Conservation (phyloP, 176 grass and related monocot species). For the Chrysopogon serrulatus region DNA sequence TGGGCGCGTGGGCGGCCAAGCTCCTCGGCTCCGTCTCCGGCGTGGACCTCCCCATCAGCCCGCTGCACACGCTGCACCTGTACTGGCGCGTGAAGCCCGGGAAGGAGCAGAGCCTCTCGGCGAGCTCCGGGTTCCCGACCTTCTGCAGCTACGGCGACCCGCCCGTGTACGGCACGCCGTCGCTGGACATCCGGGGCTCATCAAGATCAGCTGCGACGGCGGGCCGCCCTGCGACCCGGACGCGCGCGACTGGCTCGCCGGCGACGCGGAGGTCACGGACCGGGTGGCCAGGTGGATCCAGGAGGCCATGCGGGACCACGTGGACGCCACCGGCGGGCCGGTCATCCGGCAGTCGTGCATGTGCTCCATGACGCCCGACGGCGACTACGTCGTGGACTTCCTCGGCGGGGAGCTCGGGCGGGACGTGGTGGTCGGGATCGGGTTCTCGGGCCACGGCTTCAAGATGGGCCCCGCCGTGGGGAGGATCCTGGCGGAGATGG, state of each 20-base stretch:
- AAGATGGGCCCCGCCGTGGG: conserved; percentile 76
- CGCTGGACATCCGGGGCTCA: conserved; percentile 71
- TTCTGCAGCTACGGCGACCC: conserved; percentile 74
- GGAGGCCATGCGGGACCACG: conserved; percentile 32
- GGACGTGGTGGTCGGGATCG: conserved; percentile 71
- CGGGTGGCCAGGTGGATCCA: conserved; percentile 65
- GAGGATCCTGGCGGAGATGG: conserved; percentile 71
- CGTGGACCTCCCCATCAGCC: conserved; percentile 51
- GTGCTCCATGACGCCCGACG: conserved; percentile 90
- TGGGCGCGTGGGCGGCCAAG: conserved; percentile 48
- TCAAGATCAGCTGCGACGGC: conserved; percentile 79
- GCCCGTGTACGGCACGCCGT: conserved; percentile 85
- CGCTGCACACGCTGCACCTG: conserved; percentile 59
- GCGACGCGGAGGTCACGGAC: neutral
- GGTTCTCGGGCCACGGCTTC: conserved; percentile 91
- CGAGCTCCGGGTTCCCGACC: conserved; percentile 62
- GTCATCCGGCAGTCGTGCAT: conserved; percentile 73
- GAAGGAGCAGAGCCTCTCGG: conserved; percentile 33
- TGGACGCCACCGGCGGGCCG: conserved; percentile 51
- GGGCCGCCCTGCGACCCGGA: conserved; percentile 79
- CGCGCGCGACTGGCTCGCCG: conserved; percentile 47
- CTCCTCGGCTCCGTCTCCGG: conserved; percentile 28
- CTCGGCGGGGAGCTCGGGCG: conserved; percentile 66
- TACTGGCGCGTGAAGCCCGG: conserved; percentile 78
- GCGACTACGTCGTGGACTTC: conserved; percentile 78